phyloP scores from a whole-genome alignment of 106 monocot genomes.

The Dendrobium nobile region DNA sequence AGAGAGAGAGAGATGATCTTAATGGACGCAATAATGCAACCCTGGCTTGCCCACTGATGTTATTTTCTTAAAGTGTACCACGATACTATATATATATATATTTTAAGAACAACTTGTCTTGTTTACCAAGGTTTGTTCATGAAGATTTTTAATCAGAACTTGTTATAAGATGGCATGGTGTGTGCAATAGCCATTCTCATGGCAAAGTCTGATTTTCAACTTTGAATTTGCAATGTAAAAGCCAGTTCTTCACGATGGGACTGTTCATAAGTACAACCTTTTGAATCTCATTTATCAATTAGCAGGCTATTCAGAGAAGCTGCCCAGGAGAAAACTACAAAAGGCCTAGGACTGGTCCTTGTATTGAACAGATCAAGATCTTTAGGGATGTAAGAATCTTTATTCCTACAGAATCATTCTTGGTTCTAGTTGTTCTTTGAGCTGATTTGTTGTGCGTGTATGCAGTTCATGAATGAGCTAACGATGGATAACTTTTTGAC shows the following conservation, averaged over 20 bases:
- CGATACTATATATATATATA: too few relatives aligned
- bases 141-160: background rate
- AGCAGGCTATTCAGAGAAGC: background rate
- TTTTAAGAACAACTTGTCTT: too few relatives aligned
- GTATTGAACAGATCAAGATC: slow-evolving; percentile 9
- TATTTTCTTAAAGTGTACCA: background rate
- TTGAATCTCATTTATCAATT: background rate
- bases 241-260: too few relatives aligned
- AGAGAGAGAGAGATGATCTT: too few relatives aligned
- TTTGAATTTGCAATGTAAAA: background rate
- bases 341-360: background rate
- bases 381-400: background rate
- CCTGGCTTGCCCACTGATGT: too few relatives aligned
- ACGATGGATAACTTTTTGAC: slow-evolving; percentile 6
- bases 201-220: background rate
- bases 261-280: too few relatives aligned
- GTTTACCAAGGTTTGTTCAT: background rate
- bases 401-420: background rate
- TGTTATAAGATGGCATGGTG: background rate
- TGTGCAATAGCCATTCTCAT: background rate
- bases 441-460: background rate
- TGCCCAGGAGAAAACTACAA: slow-evolving; percentile 6
- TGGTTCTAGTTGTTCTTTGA: background rate
- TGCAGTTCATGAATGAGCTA: slow-evolving; percentile 5
- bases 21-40: background rate